Base-by-base conservation (phyloP, 306 rosid genomes). In the Quercus glauca region DNA sequence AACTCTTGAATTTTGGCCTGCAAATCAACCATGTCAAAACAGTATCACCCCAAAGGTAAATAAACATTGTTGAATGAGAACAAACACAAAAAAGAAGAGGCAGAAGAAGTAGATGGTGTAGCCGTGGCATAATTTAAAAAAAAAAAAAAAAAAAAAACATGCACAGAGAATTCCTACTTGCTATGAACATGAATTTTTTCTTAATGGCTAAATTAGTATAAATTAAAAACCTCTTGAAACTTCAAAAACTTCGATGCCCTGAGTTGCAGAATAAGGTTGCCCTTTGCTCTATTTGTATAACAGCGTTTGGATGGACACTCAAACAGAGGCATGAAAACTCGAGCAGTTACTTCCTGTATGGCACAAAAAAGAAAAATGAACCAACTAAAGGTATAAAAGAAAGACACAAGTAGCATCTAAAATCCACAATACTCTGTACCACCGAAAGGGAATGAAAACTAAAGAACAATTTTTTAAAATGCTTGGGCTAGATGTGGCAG, bases 1-100 rank as follows among this genome's bases (percentile, higher is more conserved):
- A 96, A 90, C 83, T 96, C 99, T 86, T 96, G 98, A 83, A 96
- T 83, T 91, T 96, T 96, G 18, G 97, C 99, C 99, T 96, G 94
- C 86, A 89, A 73, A 82, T 79, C 41, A 85, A 84, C 78, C 76
- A 74, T 64, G 59, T 82, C 65, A 58, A n/a, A 71, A 56, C 19
- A 20, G 56, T 29, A 28, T 70, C 21, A 71, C 33, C 29, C 55
- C 8, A 8, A 63, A 25, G 45, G 68, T 15, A 78, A 55, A 71
- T 51, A 74, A 77, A 71, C 61, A 77, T 19, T 5, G 21, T n/a
- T 58, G 73, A 41, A 60, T 13, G 19, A 59, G 73, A 78, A 63
- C 43, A 37, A 10, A 35, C 69, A 53, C 43, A 60, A 84, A 82
- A 69, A 71, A 5, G 53, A 41, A 41, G 45, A 41, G 45, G 45